Base-by-base conservation (phyloP, 495 filamentous ascomycete genomes). In the Penicillium salamii region DNA sequence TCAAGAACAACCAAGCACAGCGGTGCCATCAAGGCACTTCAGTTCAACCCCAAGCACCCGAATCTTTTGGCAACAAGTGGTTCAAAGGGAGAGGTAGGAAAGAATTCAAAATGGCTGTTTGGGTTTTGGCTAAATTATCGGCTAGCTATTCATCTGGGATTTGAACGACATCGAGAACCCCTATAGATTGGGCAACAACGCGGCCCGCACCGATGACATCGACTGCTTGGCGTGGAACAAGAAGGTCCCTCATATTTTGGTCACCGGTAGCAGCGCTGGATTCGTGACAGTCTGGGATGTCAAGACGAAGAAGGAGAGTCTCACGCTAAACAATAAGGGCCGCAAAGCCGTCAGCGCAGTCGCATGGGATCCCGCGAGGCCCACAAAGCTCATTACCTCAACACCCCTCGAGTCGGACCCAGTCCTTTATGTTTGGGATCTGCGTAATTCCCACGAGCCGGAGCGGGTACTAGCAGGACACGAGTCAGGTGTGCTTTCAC, bases 251-350 rank as follows among this genome's bases (percentile, higher is more conserved):
- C 91, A 99, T 67, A 99, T 99, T 60, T 69, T 97, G 51, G 95
- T 90, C 21, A 96, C 93, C 11, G 93, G 93, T 54, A 91, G 92
- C 62, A 90, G 83, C 55, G 93, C 90, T 15, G 93, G 93, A 9
- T 96, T 96, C 60, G 91, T 97, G 21, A 97, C 93, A 9, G 91
- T 99, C 3, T 99, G 93, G 93, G 93, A 99, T 75, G 82, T 97
- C 35, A 96, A 95, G 76, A 87, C 86, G 0, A 97, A 95, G 79
- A 96, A 92, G 70, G 91, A 96, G 57, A 96, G 89, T 44, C 73
- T 99, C 66, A 96, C 91, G 2, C 72, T 99, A 48, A 97, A 96
- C 72, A 97, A 96, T 67, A 73, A 81, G 61, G 90, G 90, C 54
- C 80, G 93, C 43, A 97, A 96, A 69, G 79, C 92, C 46, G 91